Evolutionary conservation across 257 asterid species (phyloP), one percentile per base, ranked within the genome.

Genomic region (Rubia yunnanensis): DNA sequence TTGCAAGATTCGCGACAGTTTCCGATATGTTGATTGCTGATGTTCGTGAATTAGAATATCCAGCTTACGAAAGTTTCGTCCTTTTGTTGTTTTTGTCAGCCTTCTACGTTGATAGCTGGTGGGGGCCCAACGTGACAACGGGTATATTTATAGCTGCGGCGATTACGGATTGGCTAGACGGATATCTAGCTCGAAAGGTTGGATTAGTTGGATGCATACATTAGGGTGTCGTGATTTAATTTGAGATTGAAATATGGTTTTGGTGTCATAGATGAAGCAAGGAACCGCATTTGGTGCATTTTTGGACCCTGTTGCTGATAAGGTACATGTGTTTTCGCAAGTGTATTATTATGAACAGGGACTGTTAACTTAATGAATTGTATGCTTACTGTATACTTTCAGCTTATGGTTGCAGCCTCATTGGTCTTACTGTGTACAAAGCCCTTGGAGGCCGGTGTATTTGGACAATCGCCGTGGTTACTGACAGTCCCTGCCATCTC

Each of bases 231-330:
- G 41, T 49, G 34, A 13, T 39, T 69, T 41, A 63, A 56, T 54
- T 66, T 52, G 28, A 8, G 17, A 69, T 60, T 52, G 57, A 57
- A 13, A 46, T 68, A 35, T 57, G 49, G 63, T 63, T 49, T 28
- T 73, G 67, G 69, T 70, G 72, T 67, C 64, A 64, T 89, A 94
- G 99, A 86, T 94, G 98, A 90, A 90, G 54, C 77, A 86, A 79
- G 96, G 95, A 56, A 88, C 95, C 75, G 84, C 86, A 9, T 94
- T 94, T 80, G 99, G 99, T 70, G 98, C 99, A 31, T 91, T 94
- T 80, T 83, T 94, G 82, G 99, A 94, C 77, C 99, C 99, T 34
- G 99, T 94, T 65, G 99, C 99, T 69, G 99, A 94, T 76, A 94
- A 94, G 99, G 99, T 94, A 76, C 48, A 70, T 7, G 11, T 60